A percentile compares a stretch with the other conserved stretches of the same genome.
phyloP scores from a whole-genome alignment of 2,329 filamentous ascomycete genomes.

The Diatrype stigma region DNA sequence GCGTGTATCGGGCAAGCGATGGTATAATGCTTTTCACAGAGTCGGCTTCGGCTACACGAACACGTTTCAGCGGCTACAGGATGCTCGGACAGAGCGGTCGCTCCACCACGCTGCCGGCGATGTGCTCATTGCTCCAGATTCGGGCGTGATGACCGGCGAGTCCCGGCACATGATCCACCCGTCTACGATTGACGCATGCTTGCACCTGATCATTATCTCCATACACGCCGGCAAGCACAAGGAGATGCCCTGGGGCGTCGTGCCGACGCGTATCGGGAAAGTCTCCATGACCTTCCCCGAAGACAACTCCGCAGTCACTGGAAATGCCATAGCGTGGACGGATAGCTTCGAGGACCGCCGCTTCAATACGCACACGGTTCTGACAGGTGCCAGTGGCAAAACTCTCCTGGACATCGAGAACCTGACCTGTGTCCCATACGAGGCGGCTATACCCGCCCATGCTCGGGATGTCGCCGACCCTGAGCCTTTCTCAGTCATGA shows the following conservation, averaged over 20 bases:
- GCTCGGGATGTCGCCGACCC: neutral
- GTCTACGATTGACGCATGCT: slow-evolving; percentile 25
- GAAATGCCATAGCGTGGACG: slow-evolving; percentile 6
- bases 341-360: slow-evolving; percentile 12
- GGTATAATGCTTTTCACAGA: slow-evolving; percentile 13
- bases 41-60: slow-evolving; percentile 18
- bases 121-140: slow-evolving; percentile 2
- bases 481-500: slow-evolving; percentile 12
- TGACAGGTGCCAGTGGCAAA: slow-evolving; percentile 11
- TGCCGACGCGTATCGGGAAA: slow-evolving; percentile 10
- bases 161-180: slow-evolving; percentile 29
- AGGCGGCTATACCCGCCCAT: slow-evolving; percentile 17
- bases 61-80: slow-evolving; percentile 12
- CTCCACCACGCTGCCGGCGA: slow-evolving; percentile 6
- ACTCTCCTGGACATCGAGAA: slow-evolving; percentile 16
- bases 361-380: slow-evolving; percentile 13
- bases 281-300: slow-evolving; percentile 9
- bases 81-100: slow-evolving; percentile 8
- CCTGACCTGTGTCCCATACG: slow-evolving; percentile 17
- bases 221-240: slow-evolving; percentile 12
- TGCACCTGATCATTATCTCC: slow-evolving; percentile 18
- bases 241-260: slow-evolving; percentile 14
- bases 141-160: slow-evolving; percentile 14
- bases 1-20: slow-evolving; percentile 10
- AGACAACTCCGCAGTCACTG: slow-evolving; percentile 2